Evolutionary conservation across 768 basidiomycete genomes (phyloP), one percentile per base, ranked within the genome.

Genomic region (Aureoboletus auriporus): DNA sequence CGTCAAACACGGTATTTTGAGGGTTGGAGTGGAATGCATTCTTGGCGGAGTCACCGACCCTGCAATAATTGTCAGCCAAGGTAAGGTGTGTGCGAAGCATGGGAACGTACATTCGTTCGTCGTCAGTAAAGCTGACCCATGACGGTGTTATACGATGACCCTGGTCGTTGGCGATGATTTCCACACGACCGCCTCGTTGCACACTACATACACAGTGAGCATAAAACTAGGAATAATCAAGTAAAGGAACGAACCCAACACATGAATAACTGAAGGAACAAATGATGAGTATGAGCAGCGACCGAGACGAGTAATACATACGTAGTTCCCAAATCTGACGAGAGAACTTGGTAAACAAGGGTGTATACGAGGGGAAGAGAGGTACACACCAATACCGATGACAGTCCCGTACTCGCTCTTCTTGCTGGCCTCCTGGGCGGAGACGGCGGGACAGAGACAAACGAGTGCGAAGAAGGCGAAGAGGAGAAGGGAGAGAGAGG

Each of bases 21-120:
- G 95, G 92, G 72, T 98, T 92, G 39, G 87, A 77, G 69, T 91
- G 84, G 73, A 83, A 92, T 28, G 93, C 92, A 65, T 99, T 98
- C 75, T 99, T 99, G 38, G 95, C 95, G 51, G 83, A 79, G 68
- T 99, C 95, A 62, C 96, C 95, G 61, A 99, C 89, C 64, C 69
- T 76, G 16, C 0, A 8, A 0, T 29, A 2, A 17, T 1, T 0
- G 34, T 47, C 1, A 53, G 28, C 2, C 4, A 0, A 27, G 1
- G 13, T 2, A 9, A 4, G 2, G 23, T 8, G 13, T 1, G 33
- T 11, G 12, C 33, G 2, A 11, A 5, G 26, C 0, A 17, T 14
- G 48, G 28, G 1, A 17, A 57, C 62, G 44, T 36, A 66, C 80
- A 85, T 75, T 65, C 88, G 79, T 66, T 90, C 88, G 0, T 91